phyloP scores from a whole-genome alignment of 352 stramenopile genomes.

The Globisporangium orthogonon region DNA sequence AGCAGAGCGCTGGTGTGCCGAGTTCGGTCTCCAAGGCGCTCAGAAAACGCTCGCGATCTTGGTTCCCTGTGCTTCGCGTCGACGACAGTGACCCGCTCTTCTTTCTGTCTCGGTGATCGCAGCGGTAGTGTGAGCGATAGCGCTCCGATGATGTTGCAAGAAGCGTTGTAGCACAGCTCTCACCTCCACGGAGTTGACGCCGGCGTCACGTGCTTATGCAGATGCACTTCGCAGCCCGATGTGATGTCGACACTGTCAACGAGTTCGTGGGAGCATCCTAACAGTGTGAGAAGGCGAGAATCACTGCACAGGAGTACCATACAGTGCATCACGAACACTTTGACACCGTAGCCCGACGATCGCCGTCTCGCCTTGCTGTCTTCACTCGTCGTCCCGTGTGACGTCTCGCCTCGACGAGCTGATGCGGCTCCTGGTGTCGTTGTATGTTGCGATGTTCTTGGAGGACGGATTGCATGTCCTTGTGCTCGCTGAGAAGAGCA shows the following conservation, averaged over 20 bases:
- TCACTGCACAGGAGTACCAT: not conserved
- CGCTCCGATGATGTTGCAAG: not conserved
- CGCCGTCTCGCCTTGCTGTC: not conserved
- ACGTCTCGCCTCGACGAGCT: not conserved
- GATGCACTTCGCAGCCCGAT: slow-evolving; percentile 23
- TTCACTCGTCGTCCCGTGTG: not conserved
- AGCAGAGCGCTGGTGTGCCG: slow-evolving; percentile 46
- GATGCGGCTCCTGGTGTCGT: not conserved
- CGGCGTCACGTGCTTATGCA: slow-evolving; percentile 25
- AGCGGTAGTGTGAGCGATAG: not conserved
- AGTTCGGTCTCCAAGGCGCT: slow-evolving; percentile 40
- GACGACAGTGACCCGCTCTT: slow-evolving; percentile 4
- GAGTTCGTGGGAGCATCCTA: slow-evolving; percentile 1
- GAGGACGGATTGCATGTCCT: not conserved
- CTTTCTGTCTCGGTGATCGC: slow-evolving; percentile 12
- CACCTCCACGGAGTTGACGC: slow-evolving; percentile 55
- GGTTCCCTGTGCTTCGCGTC: slow-evolving; percentile 5
- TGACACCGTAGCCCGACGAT: slow-evolving; percentile 13
- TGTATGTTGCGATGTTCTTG: not conserved
- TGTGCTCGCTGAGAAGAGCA: not conserved
- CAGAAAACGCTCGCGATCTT: slow-evolving; percentile 37
- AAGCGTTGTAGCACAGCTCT: not conserved
- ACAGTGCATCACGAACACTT: slow-evolving; percentile 8
- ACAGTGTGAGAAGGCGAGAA: slow-evolving; percentile 1
- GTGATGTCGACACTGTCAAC: slow-evolving; percentile 28